Conservation (phyloP, 2,329 filamentous ascomycete genomes). For the Verticillium dahliae region DNA sequence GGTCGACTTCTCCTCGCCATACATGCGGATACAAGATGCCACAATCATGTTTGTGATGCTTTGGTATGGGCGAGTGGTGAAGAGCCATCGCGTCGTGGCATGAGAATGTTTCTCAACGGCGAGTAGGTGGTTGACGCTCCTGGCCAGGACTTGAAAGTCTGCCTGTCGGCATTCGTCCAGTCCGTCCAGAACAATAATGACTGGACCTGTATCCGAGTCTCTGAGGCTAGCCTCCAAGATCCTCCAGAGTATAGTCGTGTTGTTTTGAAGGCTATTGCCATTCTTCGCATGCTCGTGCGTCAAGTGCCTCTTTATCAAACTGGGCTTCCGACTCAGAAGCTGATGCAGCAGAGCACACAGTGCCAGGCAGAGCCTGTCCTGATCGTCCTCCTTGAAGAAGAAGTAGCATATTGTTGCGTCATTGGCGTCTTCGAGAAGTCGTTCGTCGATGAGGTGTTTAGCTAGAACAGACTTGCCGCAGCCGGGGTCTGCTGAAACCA, state of each 20-base stretch:
- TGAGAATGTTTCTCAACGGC: not conserved
- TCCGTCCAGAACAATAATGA: conserved; percentile 3
- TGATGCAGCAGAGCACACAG: conserved; percentile 4
- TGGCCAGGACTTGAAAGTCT: not conserved
- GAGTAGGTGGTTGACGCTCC: not conserved
- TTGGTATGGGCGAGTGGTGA: conserved; percentile 5
- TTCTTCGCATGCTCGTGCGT: not conserved
- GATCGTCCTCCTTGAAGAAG: conserved; percentile 6
- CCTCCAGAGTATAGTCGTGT: not conserved
- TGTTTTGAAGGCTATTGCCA: not conserved
- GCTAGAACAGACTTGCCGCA: conserved; percentile 7
- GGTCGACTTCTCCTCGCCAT: conserved; percentile 4
- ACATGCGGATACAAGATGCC: not conserved
- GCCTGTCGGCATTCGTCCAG: conserved; percentile 5
- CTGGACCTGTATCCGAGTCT: not conserved
- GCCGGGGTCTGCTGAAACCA: conserved; percentile 5
- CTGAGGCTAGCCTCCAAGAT: not conserved
- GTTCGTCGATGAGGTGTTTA: not conserved
- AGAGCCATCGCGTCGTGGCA: not conserved
- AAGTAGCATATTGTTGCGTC: conserved; percentile 4
- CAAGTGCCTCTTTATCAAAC: not conserved
- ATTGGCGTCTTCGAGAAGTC: not conserved
- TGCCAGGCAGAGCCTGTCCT: not conserved
- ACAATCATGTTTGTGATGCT: not conserved
- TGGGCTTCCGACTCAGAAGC: not conserved